These are phyloP conservation scores for Knufia petricola DNA, from an alignment of 2,329 filamentous ascomycete genomes.

Conservation along the genomic window DNA sequence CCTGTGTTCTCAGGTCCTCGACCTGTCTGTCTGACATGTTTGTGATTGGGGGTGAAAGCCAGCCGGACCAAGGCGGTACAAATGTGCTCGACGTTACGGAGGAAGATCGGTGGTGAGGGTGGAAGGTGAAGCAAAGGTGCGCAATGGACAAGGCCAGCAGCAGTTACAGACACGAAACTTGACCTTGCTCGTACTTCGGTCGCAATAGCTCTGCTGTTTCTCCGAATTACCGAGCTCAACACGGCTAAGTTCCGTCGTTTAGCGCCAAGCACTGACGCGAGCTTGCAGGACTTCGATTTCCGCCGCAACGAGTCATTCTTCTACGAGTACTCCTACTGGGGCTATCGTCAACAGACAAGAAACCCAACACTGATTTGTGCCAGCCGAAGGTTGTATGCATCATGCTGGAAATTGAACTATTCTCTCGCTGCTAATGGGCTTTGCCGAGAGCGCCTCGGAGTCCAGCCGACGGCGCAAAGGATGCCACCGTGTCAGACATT, in stretches of 20 bases:
- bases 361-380: too few species aligned
- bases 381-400: too few species aligned
- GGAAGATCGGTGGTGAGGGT: neutral
- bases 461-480: too few species aligned
- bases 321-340: neutral
- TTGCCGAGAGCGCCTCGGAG: too few species aligned
- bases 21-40: constrained; percentile 77
- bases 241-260: neutral
- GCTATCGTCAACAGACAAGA: too few species aligned
- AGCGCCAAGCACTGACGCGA: constrained; percentile 1
- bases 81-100: neutral
- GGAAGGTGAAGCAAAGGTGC: neutral
- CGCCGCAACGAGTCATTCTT: neutral
- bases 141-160: neutral
- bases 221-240: neutral
- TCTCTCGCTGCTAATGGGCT: too few species aligned
- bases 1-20: constrained; percentile 72
- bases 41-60: constrained; percentile 22
- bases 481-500: too few species aligned
- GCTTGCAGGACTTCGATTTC: neutral
- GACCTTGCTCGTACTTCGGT: too few species aligned
- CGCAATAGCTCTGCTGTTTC: neutral
- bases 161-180: neutral
- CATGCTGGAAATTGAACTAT: too few species aligned
- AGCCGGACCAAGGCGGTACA: constrained; percentile 23